Percentiles rank a stretch among this genome's conserved stretches.
Conservation (phyloP, 345 rosid species). For the Euphorbia tirucalli region DNA sequence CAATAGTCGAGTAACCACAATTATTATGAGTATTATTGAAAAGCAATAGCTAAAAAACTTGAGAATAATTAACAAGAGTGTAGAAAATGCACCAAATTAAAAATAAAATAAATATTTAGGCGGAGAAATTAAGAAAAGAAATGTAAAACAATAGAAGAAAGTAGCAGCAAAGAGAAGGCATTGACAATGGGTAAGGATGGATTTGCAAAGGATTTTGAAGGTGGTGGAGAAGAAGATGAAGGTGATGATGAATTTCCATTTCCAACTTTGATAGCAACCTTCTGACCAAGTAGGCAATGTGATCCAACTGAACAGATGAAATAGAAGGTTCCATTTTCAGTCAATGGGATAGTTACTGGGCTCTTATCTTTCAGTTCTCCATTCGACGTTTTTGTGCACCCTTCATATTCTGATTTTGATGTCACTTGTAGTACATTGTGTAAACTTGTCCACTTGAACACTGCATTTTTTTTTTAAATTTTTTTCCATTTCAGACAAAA, state of each 20-base stretch:
- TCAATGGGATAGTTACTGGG: neutral
- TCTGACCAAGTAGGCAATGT: slow-evolving; percentile 9
- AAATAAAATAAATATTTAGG: neutral
- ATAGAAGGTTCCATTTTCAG: neutral
- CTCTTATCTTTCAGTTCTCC: neutral
- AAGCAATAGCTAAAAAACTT: neutral
- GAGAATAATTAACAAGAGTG: neutral
- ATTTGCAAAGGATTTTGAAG: neutral
- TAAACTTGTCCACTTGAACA: neutral
- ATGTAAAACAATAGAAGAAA: neutral
- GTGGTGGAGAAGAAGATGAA: neutral
- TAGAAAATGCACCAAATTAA: neutral
- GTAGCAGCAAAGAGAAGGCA: neutral
- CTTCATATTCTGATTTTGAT: neutral
- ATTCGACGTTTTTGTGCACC: neutral
- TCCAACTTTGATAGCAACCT: slow-evolving; percentile 6
- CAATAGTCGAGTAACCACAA: neutral
- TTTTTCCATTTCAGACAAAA: no score
- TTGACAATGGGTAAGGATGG: neutral
- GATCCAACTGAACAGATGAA: neutral
- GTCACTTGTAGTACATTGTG: neutral
- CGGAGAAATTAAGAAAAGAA: neutral
- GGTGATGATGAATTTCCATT: neutral
- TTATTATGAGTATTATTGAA: no score
- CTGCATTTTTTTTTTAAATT: no score